Evolutionary conservation across 306 rosid species (phyloP), one percentile per base, ranked within the genome.

Genomic region (Corylus americana): DNA sequence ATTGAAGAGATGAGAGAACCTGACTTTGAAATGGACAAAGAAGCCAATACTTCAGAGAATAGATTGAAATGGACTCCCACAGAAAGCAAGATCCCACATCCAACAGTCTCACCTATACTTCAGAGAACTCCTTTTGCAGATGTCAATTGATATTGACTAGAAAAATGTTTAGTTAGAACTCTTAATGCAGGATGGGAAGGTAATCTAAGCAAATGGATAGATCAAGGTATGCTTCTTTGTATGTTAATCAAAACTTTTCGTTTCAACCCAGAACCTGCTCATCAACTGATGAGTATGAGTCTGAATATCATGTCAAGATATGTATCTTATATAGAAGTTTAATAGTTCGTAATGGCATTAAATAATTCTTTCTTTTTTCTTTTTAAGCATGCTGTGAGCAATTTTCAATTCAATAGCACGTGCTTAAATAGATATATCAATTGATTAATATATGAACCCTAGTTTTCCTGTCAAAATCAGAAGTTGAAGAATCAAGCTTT

Each of bases 1-100:
- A 84, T 92, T 14, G 96, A 94, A 77, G 89, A 94, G 82, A 89
- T 94, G 97, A 89, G 96, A 83, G 86, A 91, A 51, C 74, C 70
- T 5, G 35, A 57, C 64, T 2, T 62, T 67, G 55, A 79, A 42
- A 70, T 61, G 45, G 80, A 83, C 55, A 58, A 68, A 50, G 95
- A 88, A 87, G 86, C 78, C 53, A 48, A 71, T 48, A 58, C 29
- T 55, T n/a, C 82, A 4, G 87, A 78, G 63, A 80, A 78, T 58
- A 79, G 42, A 42, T 74, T 47, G 17, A 88, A 87, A 83, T 64
- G 78, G 86, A 63, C 71, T 11, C 77, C 73, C 47, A 62, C 47
- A 25, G 96, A 88, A 66, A 86, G 86, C 82, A 94, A 89, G 81
- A 85, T 84, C 53, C 86, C 77, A 16, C 79, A 54, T 80, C 87